Evolutionary conservation across 1,139 yeast species (phyloP).

Genomic region (Chernovozyma aurita): DNA sequence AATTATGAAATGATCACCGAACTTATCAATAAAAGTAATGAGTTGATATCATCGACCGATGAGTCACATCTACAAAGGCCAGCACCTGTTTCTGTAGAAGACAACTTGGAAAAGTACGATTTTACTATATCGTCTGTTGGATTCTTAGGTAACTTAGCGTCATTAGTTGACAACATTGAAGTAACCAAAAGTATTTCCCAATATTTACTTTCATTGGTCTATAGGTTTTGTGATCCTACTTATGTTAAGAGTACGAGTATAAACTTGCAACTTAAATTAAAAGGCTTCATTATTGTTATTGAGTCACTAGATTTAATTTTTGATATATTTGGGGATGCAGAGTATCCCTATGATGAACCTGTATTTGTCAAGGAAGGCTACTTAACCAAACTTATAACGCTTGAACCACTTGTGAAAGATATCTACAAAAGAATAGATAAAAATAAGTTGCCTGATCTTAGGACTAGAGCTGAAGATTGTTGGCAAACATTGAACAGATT

Average conservation of each 20-base stretch:
- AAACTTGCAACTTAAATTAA: conserved; percentile 14
- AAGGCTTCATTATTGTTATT: conserved; percentile 38
- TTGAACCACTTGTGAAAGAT: conserved; percentile 47
- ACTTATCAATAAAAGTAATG: conserved; percentile 20
- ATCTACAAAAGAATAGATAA: conserved; percentile 67
- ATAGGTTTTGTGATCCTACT: conserved; percentile 18
- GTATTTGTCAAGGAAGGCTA: conserved; percentile 62
- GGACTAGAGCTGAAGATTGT: conserved; percentile 66
- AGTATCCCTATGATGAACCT: conserved; percentile 59
- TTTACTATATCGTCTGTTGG: conserved; percentile 37
- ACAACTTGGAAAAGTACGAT: conserved; percentile 13
- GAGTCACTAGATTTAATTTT: conserved; percentile 64
- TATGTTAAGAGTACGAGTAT: conserved; percentile 7
- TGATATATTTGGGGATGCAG: conserved; percentile 78
- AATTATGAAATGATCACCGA: conserved; percentile 21
- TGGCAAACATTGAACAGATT: conserved; percentile 67
- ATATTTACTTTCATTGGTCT: conserved; percentile 35
- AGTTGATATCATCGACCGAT: conserved; percentile 8
- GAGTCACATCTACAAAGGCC: not conserved
- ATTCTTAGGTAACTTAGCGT: conserved; percentile 54
- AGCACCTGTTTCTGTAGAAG: not conserved
- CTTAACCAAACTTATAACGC: conserved; percentile 34
- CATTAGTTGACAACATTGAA: conserved; percentile 39
- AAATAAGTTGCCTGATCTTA: conserved; percentile 52
- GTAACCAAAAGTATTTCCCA: conserved; percentile 45